Base-by-base conservation (phyloP, 257 asterid genomes). In the Ilex aquifolium region DNA sequence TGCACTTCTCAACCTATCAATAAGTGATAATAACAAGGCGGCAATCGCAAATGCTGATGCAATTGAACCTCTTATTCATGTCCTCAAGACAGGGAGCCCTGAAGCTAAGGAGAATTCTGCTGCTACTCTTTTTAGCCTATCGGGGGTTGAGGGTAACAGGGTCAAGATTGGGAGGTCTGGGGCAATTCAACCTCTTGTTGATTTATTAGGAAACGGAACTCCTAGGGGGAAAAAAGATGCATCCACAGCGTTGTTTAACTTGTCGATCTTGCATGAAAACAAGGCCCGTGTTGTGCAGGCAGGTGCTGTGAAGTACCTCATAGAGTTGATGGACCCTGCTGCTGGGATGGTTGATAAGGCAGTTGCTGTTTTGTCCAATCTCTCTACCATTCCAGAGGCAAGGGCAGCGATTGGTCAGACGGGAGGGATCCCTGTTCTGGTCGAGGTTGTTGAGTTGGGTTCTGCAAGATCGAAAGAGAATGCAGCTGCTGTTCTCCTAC, bases 401-500 rank as follows among this genome's bases (percentile, higher is more conserved):
- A 75, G 95, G 74, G 61, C 81, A 2, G 81, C 80, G 5, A 90
- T 90, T 56, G 95, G 94, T 44, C 83, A 75, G 72, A 90, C 74
- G 70, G 78, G 79, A 61, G 95, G 95, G 21, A 83, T 90, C 57
- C 95, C 92, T 5, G 79, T 83, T 49, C 66, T 90, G 65, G 97
- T 90, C 62, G 97, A 90, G 82, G 95, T 90, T 65, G 90, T 87
- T 46, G 97, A 90, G 79, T 75, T 90, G 31, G 97, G 95, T 6
- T 87, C 97, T 16, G 90, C 80, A 27, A 76, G 97, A 75, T 90
- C 91, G 27, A 90, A 90, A 75, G 97, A 90, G 74, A 87, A 90
- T 73, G 97, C 97, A 53, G 97, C 95, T 13, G 97, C 97, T 57
- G 95, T 95, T 59, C 86, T 90, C 55, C 81, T 87, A 68, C 97